Evolutionary conservation across 2,329 filamentous ascomycete species (phyloP), one percentile per base, ranked within the genome.

Genomic region (Penicillium rolfsii): DNA sequence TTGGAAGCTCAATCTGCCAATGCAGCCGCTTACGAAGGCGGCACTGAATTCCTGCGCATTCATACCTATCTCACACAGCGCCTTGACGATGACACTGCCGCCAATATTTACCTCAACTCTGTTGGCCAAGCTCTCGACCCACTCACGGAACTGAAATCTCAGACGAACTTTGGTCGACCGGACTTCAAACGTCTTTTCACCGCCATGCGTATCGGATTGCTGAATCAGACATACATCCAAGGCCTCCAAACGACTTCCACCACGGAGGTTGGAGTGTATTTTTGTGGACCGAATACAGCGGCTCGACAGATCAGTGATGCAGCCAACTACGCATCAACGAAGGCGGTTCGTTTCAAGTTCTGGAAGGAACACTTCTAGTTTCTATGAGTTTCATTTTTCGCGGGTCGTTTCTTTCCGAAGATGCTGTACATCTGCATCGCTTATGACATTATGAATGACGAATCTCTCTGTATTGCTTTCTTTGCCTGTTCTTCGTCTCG

Each of bases 21-120:
- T 59, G 87, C 87, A 67, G 86, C 87, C 49, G 86, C 86, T 28
- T 81, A 85, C 52, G 73, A 77, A 19, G 77, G 76, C 3, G 75
- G 74, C 14, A 75, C 77, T 0, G 93, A 98, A 73, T 99, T 99
- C 85, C 82, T 99, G 71, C 92, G 93, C 76, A 99, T 99, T 67
- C 95, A 99, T 81, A 98, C 93, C 0, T 99, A 97, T 74, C 89
- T 99, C 40, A 99, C 95, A 0, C 93, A 98, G 78, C 91, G 89
- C 71, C 86, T 98, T 62, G 94, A 98, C 76, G 86, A 89, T 69
- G 93, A 99, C 76, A 97, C 92, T 0, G 89, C 93, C 2, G 91
- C 97, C 70, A 99, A 99, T 77, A 98, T 99, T 74, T 92, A 97
- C 52, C 87, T 99, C 65, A 98, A 99, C 81, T 93, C 89, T 57